Evolutionary conservation across 805 yeast genomes (phyloP), one percentile per base, ranked within the genome.

Genomic region (Wickerhamomyces subpelliculosus): DNA sequence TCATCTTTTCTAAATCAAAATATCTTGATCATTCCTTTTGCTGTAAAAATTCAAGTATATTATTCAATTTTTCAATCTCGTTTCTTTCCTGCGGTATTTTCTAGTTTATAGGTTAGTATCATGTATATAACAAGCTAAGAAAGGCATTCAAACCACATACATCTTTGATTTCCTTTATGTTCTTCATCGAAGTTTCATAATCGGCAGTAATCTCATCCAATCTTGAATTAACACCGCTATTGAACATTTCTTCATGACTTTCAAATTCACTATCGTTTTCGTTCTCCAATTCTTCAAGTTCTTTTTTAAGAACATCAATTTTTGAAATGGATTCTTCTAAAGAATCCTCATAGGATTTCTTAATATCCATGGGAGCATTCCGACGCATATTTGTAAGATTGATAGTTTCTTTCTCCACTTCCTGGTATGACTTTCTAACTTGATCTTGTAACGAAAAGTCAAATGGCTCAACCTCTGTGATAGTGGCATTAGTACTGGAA

Each of bases 381-480:
- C 75, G 65, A 35, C 93, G 62, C 38, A 80, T 56, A 18, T 65
- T 63, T 0, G 85, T 72, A 14, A 80, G 71, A 39, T 65, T 69
- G 1, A 76, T 69, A 0, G 86, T 75, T 43, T 73, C 74, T 34
- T 68, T 70, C 45, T 85, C 94, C 41, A 84, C 79, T 27, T 70
- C 66, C 35, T 68, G 68, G 44, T 83, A 73, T 35, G 74, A 48
- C 35, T 68, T 64, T 34, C 90, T 64, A 22, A 84, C 69, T 39
- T 66, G 55, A 40, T 73, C 78, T 55, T 82, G 80, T 41, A 83
- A 57, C 16, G 70, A 78, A 28, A 71, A 59, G 51, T 85, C 90
- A 56, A 81, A 83, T 1, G 89, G 87, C 53, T 81, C 93, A 8
- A 77, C 68, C 40, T 70, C 70, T 40, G 48, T 27, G 8, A n/a